A percentile compares a stretch with the other conserved stretches of the same genome.
Evolutionary conservation across 441 rosid species (phyloP).

Genomic region (Geranium incanum): DNA sequence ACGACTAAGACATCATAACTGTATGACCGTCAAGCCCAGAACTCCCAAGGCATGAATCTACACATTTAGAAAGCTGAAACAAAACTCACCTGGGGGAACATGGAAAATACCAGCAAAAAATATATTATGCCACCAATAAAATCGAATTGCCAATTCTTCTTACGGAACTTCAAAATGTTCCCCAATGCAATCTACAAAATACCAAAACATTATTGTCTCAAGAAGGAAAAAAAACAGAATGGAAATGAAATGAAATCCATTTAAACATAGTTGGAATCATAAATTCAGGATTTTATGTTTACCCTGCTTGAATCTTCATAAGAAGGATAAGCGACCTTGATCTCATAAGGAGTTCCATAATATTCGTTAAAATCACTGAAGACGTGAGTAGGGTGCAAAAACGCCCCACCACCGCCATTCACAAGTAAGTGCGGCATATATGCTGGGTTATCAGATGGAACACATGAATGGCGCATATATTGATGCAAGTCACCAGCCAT

Average conservation of each 20-base stretch:
- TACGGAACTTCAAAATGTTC: constrained; percentile 94
- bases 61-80: constrained; percentile 15
- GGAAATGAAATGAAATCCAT: neutral
- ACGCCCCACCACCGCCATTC: constrained; percentile 98
- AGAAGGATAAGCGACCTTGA: constrained; percentile 88
- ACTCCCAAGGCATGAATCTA: constrained; percentile 12
- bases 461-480: constrained; percentile 88
- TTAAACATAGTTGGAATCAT: constrained; percentile 8
- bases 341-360: constrained; percentile 62
- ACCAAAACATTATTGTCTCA: constrained; percentile 19
- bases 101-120: constrained; percentile 77
- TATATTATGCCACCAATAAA: constrained; percentile 95
- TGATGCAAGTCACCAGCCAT: constrained; percentile 97
- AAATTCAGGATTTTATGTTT: constrained; percentile 17
- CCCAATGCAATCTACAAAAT: constrained; percentile 87
- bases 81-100: constrained; percentile 81
- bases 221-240: constrained; percentile 12
- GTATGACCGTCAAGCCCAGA: constrained; percentile 7
- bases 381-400: constrained; percentile 96
- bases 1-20: constrained; percentile 1
- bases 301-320: constrained; percentile 98
- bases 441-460: constrained; percentile 65
- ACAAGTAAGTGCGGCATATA: constrained; percentile 87
- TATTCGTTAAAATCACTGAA: constrained; percentile 60
- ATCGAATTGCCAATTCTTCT: constrained; percentile 99